Evolutionary conservation across 1,284 basidiomycete species (phyloP), one percentile per base, ranked within the genome.

Genomic region (Wolfiporia cocos): DNA sequence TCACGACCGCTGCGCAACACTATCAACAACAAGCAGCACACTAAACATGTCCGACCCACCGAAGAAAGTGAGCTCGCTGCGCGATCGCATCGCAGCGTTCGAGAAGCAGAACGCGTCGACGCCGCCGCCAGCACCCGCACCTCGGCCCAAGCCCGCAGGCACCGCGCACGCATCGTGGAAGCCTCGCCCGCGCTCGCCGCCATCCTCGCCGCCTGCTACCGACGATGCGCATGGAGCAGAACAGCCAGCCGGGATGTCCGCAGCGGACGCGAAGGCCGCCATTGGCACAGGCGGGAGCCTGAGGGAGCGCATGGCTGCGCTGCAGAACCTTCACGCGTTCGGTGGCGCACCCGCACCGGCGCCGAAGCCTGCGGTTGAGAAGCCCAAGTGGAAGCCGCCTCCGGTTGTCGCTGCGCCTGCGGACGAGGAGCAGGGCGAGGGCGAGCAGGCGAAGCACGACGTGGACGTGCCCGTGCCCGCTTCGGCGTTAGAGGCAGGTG

Each of bases 221-320:
- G 4, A 41, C 26, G 20, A 63, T 48, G 47, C 56, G 47, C 29
- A 39, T 23, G 48, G 37, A 3, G 50, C 47, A 36, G 59, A 58
- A 41, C 58, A 54, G 6, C 62, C 42, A 1, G 56, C 46, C 3
- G 70, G 73, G 0, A 86, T 93, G 83, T 88, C 83, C 19, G 86
- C 87, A 5, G 77, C 77, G 17, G 92, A 94, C 67, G 91, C 90
- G 23, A 80, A 85, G 60, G 81, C 82, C 54, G 84, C 84, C 52
- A 90, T 92, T 58, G 71, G 72, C 22, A 71, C 71, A 34, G 83
- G 74, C 4, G 83, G 78, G 3, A 88, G 86, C 47, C 66, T 96
- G 50, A 92, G 84, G 66, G 92, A 94, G 51, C 80, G 92, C 33
- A 95, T 96, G 90, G 91, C 91, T 20, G 89, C 91, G 2, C 68